Evolutionary conservation across 2,329 filamentous ascomycete species (phyloP), one percentile per base, ranked within the genome.

Genomic region (Fusarium austroafricanum): DNA sequence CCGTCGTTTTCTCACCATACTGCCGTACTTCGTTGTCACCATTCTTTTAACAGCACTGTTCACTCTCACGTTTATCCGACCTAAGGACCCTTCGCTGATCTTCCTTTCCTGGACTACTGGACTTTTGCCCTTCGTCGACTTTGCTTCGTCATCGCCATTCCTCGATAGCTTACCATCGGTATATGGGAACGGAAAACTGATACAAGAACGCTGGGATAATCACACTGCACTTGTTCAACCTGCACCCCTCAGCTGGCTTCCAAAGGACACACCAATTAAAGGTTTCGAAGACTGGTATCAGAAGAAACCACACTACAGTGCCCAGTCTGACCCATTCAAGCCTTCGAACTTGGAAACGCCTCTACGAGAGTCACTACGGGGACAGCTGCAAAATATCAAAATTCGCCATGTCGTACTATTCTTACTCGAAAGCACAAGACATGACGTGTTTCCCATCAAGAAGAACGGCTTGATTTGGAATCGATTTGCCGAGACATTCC

Each of bases 361-460:
- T 0, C 44, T 82, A 3, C 62, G 79, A 2, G 39, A 75, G 9
- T 61, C 56, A 2, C 68, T 79, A 4, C 65, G 66, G 10, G 64
- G 61, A 17, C 71, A 70, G 44, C 50, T 79, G 9, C 31, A 61
- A 11, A 65, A 72, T 5, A 71, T 81, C 12, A 75, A 76, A 14
- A 79, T 83, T 49, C 80, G 80, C 49, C 80, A 83, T 58, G 73
- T 83, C 7, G 67, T 83, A 14, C 59, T 83, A 17, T 54, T 83
- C 6, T 76, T 81, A 17, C 72, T 83, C 5, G 82, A 83, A 60
- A 82, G 81, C 45, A 82, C 80, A 1, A 76, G 82, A n/a, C 79
- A 79, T 7, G 81, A 83, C 53, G 77, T 83, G 2, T 83, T 83
- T 37, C 82, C 82, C 0, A 66, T 83, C 35, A 81, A 81, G 31